phyloP scores from a whole-genome alignment of 805 yeast species.

The Starmerella ratchasimensis region DNA sequence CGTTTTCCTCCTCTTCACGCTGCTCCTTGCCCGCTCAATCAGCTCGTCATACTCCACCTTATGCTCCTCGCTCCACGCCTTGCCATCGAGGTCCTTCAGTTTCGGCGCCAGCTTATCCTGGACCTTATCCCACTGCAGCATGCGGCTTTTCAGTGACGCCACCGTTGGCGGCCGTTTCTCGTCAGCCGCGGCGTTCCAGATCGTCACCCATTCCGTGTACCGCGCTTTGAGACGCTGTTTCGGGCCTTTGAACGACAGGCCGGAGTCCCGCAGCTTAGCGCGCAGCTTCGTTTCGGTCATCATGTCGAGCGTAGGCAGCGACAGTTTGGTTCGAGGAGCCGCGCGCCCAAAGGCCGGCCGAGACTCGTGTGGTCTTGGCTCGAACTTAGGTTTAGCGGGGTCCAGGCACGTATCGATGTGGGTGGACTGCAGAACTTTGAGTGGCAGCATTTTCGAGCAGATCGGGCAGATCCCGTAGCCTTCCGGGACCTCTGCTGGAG shows the following conservation, averaged over 20 bases:
- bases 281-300: conserved; percentile 47
- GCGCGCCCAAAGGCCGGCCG: conserved; percentile 2
- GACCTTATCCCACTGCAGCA: conserved; percentile 29
- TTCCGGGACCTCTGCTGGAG: conserved; percentile 8
- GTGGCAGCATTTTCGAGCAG: conserved; percentile 43
- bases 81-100: conserved; percentile 14
- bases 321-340: conserved; percentile 4
- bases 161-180: conserved; percentile 50
- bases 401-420: conserved; percentile 47
- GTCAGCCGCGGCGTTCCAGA: conserved; percentile 75
- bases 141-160: conserved; percentile 38
- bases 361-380: background rate
- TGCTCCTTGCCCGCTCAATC: conserved; percentile 10
- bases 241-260: conserved; percentile 50
- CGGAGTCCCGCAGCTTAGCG: conserved; percentile 40
- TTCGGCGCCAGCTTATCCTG: conserved; percentile 9
- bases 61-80: conserved; percentile 13
- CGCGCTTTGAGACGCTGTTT: conserved; percentile 51
- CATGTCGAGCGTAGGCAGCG: conserved; percentile 48
- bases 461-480: conserved; percentile 45
- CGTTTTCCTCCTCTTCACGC: background rate
- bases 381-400: background rate
- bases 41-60: conserved; percentile 19
- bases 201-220: conserved; percentile 59
- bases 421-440: conserved; percentile 39